Evolutionary conservation across 495 filamentous ascomycete species (phyloP).

Genomic region (Pseudoneurospora amorphoporcata): DNA sequence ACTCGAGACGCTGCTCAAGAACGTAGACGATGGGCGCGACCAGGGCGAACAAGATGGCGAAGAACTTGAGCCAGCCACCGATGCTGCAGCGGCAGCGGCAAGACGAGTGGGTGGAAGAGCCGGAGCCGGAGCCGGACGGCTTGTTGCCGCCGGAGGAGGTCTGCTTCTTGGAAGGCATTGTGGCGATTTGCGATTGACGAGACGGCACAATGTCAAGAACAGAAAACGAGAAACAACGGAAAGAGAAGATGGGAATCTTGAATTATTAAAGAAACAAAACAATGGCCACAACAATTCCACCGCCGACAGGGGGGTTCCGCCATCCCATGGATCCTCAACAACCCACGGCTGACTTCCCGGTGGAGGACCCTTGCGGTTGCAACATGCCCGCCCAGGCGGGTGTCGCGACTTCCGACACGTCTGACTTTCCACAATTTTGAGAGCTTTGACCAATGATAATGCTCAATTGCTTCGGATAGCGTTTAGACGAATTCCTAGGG

Average conservation of each 20-base stretch:
- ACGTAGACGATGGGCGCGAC: conserved; percentile 50
- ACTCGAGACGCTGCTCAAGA: conserved; percentile 57
- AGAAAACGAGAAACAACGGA: neutral
- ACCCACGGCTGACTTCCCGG: neutral
- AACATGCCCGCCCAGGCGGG: neutral
- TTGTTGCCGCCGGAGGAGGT: neutral
- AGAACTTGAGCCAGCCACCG: conserved; percentile 36
- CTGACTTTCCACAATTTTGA: neutral
- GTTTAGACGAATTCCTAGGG: neutral
- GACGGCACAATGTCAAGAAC: neutral
- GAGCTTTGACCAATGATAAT: neutral
- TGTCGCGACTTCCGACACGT: neutral
- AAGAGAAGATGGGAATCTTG: neutral
- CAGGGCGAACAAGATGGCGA: conserved; percentile 50
- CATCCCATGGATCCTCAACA: neutral
- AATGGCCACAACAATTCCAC: neutral
- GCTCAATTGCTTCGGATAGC: neutral
- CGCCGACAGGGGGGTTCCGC: neutral
- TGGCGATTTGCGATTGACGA: neutral
- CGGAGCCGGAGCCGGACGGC: conserved; percentile 4
- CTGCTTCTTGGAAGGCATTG: conserved; percentile 11
- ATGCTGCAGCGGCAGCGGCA: conserved; percentile 17
- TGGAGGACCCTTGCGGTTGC: neutral
- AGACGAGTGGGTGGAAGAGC: neutral
- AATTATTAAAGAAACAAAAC: neutral